These are phyloP conservation scores for Cryphonectria naterciae DNA, from an alignment of 2,329 filamentous ascomycete species.

Conservation along the genomic window DNA sequence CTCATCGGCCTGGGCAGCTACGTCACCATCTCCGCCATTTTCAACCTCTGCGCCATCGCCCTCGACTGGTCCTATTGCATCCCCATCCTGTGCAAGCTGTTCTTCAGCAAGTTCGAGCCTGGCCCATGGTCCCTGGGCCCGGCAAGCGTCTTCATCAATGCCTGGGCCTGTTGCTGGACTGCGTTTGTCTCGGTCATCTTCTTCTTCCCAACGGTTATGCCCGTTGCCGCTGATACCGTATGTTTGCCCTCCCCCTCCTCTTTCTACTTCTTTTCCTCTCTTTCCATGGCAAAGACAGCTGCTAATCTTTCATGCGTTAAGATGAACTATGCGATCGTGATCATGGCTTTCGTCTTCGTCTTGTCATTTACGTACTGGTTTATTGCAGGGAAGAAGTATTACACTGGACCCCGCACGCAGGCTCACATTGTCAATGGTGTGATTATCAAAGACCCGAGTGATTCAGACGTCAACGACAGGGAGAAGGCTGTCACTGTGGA, in stretches of 20 bases:
- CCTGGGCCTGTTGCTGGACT: conserved; percentile 56
- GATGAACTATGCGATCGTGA: conserved; percentile 62
- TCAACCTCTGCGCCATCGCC: conserved; percentile 59
- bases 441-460: conserved; percentile 32
- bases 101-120: conserved; percentile 51
- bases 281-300: neutral
- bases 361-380: conserved; percentile 52
- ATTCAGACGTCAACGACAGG: conserved; percentile 26
- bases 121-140: conserved; percentile 57
- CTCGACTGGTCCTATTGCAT: conserved; percentile 61
- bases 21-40: conserved; percentile 55
- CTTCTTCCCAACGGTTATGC: conserved; percentile 53
- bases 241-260: conserved; percentile 30
- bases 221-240: conserved; percentile 50
- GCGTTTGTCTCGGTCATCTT: conserved; percentile 58
- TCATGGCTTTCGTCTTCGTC: conserved; percentile 50
- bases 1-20: conserved; percentile 61
- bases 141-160: conserved; percentile 46
- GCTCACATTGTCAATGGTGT: conserved; percentile 35
- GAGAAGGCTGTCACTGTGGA: conserved; percentile 29
- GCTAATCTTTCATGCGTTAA: conserved; percentile 33
- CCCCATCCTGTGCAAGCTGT: conserved; percentile 57
- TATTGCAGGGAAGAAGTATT: conserved; percentile 48
- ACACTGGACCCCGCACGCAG: conserved; percentile 48
- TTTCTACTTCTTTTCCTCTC: neutral